Base-by-base conservation (phyloP, 495 filamentous ascomycete species). In the Daldinia grandis region DNA sequence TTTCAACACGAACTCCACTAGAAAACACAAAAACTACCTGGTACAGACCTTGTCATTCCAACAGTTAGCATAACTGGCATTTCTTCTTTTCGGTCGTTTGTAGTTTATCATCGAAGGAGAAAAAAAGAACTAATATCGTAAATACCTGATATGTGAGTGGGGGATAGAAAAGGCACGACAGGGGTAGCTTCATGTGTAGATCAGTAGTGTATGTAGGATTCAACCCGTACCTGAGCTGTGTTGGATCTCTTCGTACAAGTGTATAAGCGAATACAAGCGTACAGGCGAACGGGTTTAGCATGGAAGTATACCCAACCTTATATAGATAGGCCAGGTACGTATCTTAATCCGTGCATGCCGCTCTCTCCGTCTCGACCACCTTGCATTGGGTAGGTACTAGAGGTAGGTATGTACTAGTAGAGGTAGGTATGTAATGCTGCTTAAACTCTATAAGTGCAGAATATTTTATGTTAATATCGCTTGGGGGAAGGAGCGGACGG, bases 401-500 rank as follows among this genome's bases (percentile, higher is more conserved):
- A n/a, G n/a, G n/a, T n/a, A n/a, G n/a, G n/a, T n/a, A n/a, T n/a
- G n/a, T n/a, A n/a, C n/a, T n/a, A n/a, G n/a, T n/a, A n/a, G n/a
- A n/a, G n/a, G n/a, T n/a, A n/a, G n/a, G n/a, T n/a, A n/a, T n/a
- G n/a, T 19, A 24, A 47, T 10, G 42, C 10, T 47, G 19, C 2
- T 47, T 47, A 10, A 10, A 47, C 19, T 47, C 2, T 33, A 12
- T 10, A 33, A 33, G 31, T 33, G 31, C 12, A 33, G 9, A 33
- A 33, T 10, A 12, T 33, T 12, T 10, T 33, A 33, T 33, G 31
- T 27, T 27, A 27, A 27, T 4, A 4, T 58, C 17, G 19, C 17
- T 33, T 25, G 62, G 50, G 50, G 62, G 54, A 55, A 47, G 53
- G 54, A 31, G 31, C 19, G 30, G 40, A 49, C 27, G 21, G 21